Conservation (phyloP, 2,329 filamentous ascomycete genomes). For the Cadophora malorum region DNA sequence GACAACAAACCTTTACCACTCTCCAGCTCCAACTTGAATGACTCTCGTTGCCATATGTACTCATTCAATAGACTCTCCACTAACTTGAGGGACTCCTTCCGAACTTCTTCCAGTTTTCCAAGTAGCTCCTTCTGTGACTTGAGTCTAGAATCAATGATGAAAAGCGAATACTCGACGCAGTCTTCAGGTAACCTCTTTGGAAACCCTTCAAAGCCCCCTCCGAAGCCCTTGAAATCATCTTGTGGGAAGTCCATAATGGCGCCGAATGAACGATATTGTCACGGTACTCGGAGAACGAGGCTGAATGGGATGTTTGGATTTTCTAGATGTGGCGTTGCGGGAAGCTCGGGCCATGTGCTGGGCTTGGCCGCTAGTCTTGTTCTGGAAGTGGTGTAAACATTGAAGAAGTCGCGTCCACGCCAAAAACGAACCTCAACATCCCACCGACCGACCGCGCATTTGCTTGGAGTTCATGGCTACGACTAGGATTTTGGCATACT, state of each 20-base stretch:
- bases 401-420: slow-evolving; percentile 36
- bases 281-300: background rate
- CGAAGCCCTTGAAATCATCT: slow-evolving; percentile 69
- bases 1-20: slow-evolving; percentile 60
- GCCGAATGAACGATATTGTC: background rate
- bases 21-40: slow-evolving; percentile 68
- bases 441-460: slow-evolving; percentile 34
- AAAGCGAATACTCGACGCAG: slow-evolving; percentile 83
- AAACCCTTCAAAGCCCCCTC: slow-evolving; percentile 63
- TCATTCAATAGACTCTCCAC: slow-evolving; percentile 70
- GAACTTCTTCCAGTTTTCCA: slow-evolving; percentile 71
- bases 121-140: slow-evolving; percentile 62
- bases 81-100: slow-evolving; percentile 71
- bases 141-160: slow-evolving; percentile 67
- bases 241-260: slow-evolving; percentile 47
- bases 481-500: slow-evolving; percentile 35
- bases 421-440: slow-evolving; percentile 17
- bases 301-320: slow-evolving; percentile 22
- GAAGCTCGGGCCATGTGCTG: slow-evolving; percentile 22
- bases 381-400: slow-evolving; percentile 37
- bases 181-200: slow-evolving; percentile 79
- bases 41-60: slow-evolving; percentile 95
- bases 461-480: slow-evolving; percentile 43
- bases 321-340: background rate
- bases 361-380: slow-evolving; percentile 27